These are phyloP conservation scores for Chlamydomonas eustigma DNA, from an alignment of 139 green algal genomes.

Conservation along the genomic window DNA sequence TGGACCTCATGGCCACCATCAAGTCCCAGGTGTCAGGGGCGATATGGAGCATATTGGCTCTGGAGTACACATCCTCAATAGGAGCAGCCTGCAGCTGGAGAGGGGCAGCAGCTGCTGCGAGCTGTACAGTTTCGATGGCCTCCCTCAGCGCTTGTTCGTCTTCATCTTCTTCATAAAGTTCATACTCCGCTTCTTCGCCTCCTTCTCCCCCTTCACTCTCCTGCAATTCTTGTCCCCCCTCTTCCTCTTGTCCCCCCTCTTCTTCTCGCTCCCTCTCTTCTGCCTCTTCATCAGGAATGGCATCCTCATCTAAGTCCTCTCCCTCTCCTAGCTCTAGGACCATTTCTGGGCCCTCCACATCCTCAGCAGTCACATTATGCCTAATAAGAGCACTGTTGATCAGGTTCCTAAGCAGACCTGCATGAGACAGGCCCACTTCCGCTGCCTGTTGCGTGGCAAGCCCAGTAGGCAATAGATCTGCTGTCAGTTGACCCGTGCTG, in stretches of 20 bases:
- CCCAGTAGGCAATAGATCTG: slow-evolving; percentile 42
- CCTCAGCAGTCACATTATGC: too few relatives aligned
- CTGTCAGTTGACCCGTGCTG: not conserved
- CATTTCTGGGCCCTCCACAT: too few relatives aligned
- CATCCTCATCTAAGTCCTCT: too few relatives aligned
- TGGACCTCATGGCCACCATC: not conserved
- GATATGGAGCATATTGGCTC: not conserved
- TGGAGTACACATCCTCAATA: not conserved
- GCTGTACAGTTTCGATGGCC: not conserved
- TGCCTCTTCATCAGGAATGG: too few relatives aligned
- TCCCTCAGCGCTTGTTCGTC: not conserved
- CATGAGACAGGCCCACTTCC: slow-evolving; percentile 59
- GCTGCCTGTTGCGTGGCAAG: slow-evolving; percentile 58
- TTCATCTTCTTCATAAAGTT: not conserved
- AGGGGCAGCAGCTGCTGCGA: too few relatives aligned
- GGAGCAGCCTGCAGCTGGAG: not conserved
- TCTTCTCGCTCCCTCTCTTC: not conserved
- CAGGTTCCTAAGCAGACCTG: slow-evolving; percentile 55
- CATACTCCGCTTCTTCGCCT: not conserved
- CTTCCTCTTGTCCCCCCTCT: slow-evolving; percentile 3
- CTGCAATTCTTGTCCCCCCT: too few relatives aligned
- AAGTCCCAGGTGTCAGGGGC: slow-evolving; percentile 2
- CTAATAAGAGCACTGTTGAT: slow-evolving; percentile 34
- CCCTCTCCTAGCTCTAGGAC: too few relatives aligned
- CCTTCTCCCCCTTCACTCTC: too few relatives aligned